phyloP scores from a whole-genome alignment of 257 asterid species.

The Oldenlandia corymbosa region DNA sequence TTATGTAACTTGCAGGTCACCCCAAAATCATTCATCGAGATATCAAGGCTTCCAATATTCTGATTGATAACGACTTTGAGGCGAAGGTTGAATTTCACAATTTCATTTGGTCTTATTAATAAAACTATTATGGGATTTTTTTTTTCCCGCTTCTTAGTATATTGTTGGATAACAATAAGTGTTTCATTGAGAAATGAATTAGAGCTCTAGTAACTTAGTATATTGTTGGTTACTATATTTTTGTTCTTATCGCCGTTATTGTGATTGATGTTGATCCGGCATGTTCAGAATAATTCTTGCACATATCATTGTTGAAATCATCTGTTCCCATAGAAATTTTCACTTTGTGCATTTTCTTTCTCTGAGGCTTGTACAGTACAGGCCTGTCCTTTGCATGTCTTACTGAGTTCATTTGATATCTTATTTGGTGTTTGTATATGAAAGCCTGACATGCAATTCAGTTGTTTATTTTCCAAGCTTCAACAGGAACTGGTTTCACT shows the following conservation, averaged over 20 bases:
- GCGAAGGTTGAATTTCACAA: conserved; percentile 47
- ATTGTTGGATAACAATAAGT: neutral
- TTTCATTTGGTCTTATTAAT: neutral
- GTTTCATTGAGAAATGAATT: neutral
- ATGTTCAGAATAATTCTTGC: no score
- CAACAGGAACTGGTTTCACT: neutral
- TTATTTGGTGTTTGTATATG: neutral
- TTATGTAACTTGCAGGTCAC: conserved; percentile 46
- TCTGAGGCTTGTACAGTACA: neutral
- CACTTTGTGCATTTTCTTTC: neutral
- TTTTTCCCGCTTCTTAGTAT: neutral
- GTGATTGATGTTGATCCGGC: neutral
- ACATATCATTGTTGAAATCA: neutral
- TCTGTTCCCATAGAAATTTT: neutral
- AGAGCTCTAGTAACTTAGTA: no score
- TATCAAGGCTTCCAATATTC: conserved; percentile 86
- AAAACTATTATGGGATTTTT: neutral
- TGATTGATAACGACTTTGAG: conserved; percentile 67
- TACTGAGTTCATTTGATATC: neutral
- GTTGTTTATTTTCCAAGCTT: neutral
- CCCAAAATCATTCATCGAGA: conserved; percentile 90
- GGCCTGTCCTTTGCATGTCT: neutral
- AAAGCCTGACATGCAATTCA: neutral
- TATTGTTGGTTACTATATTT: no score
- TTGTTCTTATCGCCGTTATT: neutral